Base-by-base conservation (phyloP, 306 rosid species). In the Macrotyloma uniflorum region DNA sequence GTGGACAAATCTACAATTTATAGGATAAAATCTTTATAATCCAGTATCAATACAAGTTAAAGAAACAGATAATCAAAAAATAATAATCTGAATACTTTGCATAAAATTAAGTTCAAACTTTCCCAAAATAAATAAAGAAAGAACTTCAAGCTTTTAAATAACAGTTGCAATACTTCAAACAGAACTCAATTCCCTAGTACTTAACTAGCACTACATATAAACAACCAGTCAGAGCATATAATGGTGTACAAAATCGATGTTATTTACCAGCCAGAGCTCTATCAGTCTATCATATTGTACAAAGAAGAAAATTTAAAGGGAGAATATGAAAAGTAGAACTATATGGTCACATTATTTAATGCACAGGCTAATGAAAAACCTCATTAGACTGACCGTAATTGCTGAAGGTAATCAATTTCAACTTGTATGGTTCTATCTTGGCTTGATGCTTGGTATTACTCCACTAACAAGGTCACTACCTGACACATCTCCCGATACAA, bases 401-500 rank as follows among this genome's bases (percentile, higher is more conserved):
- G 18, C 67, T 30, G 50, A 23, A 57, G 47, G 45, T 28, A 46
- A 50, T n/a, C 19, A 20, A 63, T 82, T 74, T 13, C 45, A 36
- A 64, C 59, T 75, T 71, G 1, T 70, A 38, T 46, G 23, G 46
- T 58, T 73, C 43, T 74, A 96, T 82, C 99, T 93, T 64, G 99
- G 99, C 3, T 58, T 86, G 76, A 96, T 96, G 87, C 89, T 86
- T 32, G 98, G 97, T 53, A 88, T 26, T 12, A 82, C 91, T 77
- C 89, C 96, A 82, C 99, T 96, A 53, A 86, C 89, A 70, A 96
- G 99, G 82, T 88, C 84, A 80, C 94, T 93, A 57, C 93, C 92
- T 2, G 98, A 96, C 49, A 85, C 89, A 54, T 96, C 96, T 6
- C 85, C 78, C 18, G 93, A 88, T 76, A 87, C 33, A 57, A 75